Evolutionary conservation across 306 rosid genomes (phyloP).

Genomic region (Vachellia collinsii): DNA sequence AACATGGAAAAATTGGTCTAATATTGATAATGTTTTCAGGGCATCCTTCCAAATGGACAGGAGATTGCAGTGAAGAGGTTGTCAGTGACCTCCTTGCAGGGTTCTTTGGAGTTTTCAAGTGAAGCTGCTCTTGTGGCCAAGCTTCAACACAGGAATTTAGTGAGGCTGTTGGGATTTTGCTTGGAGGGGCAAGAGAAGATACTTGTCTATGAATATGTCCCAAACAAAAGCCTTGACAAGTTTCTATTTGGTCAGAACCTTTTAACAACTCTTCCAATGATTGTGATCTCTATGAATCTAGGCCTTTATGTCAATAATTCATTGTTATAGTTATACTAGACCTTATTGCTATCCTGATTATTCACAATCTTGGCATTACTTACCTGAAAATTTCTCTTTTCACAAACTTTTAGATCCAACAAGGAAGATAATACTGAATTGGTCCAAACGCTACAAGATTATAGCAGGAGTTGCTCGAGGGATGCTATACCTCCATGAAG

Average conservation of each 20-base stretch:
- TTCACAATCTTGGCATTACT: not conserved
- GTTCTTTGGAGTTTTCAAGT: slow-evolving; percentile 57
- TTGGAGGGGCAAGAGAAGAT: slow-evolving; percentile 60
- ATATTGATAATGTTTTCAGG: slow-evolving; percentile 41
- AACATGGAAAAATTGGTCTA: not conserved
- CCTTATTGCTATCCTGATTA: not conserved
- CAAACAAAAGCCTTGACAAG: slow-evolving; percentile 55
- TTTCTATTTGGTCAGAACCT: slow-evolving; percentile 48
- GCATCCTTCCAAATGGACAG: slow-evolving; percentile 43
- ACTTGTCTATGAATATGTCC: slow-evolving; percentile 57
- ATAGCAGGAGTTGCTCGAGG: slow-evolving; percentile 65
- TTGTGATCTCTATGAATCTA: not conserved
- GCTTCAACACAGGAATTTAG: slow-evolving; percentile 63
- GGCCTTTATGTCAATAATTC: not conserved
- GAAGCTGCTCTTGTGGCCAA: slow-evolving; percentile 59
- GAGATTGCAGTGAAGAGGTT: slow-evolving; percentile 63
- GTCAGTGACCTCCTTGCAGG: slow-evolving; percentile 60
- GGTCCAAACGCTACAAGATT: slow-evolving; percentile 58
- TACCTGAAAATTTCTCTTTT: slow-evolving; percentile 22
- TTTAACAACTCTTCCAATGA: not conserved
- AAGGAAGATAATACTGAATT: slow-evolving; percentile 47
- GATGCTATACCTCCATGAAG: slow-evolving; percentile 67
- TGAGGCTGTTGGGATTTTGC: slow-evolving; percentile 61
- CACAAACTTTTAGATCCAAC: slow-evolving; percentile 40
- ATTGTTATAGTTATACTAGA: not conserved